phyloP scores from a whole-genome alignment of 1,284 basidiomycete genomes.

The Leccinum griseonigrum region DNA sequence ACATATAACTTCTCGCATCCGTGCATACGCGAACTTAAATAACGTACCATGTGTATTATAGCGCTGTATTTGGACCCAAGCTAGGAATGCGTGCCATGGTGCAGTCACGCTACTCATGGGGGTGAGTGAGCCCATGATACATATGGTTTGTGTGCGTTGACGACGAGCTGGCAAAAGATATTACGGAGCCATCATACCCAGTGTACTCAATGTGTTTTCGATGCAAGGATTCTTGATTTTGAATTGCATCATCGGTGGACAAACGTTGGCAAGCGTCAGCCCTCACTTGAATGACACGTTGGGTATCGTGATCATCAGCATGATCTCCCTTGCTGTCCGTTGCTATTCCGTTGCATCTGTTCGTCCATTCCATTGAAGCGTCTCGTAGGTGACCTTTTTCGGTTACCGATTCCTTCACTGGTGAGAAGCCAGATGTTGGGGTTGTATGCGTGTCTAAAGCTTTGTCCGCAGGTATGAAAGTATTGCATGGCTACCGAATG shows the following conservation, averaged over 20 bases:
- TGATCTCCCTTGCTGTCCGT: conserved; percentile 62
- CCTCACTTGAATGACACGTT: conserved; percentile 47
- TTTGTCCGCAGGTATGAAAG: conserved; percentile 45
- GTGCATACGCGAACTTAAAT: conserved; percentile 1
- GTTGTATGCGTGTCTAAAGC: neutral
- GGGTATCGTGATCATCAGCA: conserved; percentile 76
- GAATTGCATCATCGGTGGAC: conserved; percentile 74
- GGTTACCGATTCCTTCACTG: conserved; percentile 66
- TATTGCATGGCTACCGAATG: conserved; percentile 65
- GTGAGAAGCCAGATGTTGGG: conserved; percentile 24
- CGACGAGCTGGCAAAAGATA: conserved; percentile 40
- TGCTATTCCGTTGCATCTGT: neutral
- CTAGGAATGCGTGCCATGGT: conserved; percentile 64
- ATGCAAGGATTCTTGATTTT: conserved; percentile 71
- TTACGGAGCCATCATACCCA: conserved; percentile 61
- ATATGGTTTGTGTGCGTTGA: neutral
- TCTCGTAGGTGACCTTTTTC: conserved; percentile 45
- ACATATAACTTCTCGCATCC: neutral
- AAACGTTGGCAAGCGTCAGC: conserved; percentile 64
- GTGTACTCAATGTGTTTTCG: conserved; percentile 60
- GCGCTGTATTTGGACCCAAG: conserved; percentile 59
- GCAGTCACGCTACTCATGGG: conserved; percentile 56
- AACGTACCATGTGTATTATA: conserved; percentile 18
- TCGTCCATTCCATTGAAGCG: conserved; percentile 5
- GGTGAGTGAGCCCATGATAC: conserved; percentile 25